Conservation (phyloP, 306 rosid genomes). For the Cicer pinnatifidum region DNA sequence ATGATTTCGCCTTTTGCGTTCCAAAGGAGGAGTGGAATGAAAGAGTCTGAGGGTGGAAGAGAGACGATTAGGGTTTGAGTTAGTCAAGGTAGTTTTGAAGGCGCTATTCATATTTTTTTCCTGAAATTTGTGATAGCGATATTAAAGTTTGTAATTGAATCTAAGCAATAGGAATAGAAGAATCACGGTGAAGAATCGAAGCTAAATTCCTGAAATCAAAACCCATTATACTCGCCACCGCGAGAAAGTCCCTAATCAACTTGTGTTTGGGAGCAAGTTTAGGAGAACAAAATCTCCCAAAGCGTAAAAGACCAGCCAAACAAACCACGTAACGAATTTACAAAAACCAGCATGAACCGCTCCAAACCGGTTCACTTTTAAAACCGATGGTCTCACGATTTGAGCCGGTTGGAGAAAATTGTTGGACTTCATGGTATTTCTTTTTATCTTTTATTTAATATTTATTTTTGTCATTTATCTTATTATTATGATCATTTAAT, state of each 20-base stretch:
- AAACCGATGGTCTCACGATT: too few relatives aligned
- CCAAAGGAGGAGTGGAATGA: slow-evolving; percentile 76
- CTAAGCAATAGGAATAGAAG: background rate
- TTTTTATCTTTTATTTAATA: too few relatives aligned
- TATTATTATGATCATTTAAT: too few relatives aligned
- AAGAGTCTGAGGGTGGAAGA: slow-evolving; percentile 49
- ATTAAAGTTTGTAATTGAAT: background rate
- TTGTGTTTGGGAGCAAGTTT: slow-evolving; percentile 20
- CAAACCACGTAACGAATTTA: too few relatives aligned
- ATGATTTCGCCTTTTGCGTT: slow-evolving; percentile 63
- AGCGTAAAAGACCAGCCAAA: too few relatives aligned
- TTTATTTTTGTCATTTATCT: too few relatives aligned
- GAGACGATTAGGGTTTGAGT: slow-evolving; percentile 52
- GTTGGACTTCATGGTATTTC: too few relatives aligned
- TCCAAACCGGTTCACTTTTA: too few relatives aligned
- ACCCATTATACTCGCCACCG: slow-evolving; percentile 34
- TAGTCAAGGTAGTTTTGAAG: slow-evolving; percentile 53
- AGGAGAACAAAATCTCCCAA: background rate
- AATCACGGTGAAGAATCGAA: slow-evolving; percentile 15
- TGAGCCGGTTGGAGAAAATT: too few relatives aligned
- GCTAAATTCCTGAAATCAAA: background rate
- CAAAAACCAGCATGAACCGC: too few relatives aligned
- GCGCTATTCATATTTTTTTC: slow-evolving; percentile 56
- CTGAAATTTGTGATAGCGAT: background rate
- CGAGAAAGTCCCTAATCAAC: background rate